Evolutionary conservation across 2,329 filamentous ascomycete genomes (phyloP), one percentile per base, ranked within the genome.

Genomic region (Colletotrichum lentis): DNA sequence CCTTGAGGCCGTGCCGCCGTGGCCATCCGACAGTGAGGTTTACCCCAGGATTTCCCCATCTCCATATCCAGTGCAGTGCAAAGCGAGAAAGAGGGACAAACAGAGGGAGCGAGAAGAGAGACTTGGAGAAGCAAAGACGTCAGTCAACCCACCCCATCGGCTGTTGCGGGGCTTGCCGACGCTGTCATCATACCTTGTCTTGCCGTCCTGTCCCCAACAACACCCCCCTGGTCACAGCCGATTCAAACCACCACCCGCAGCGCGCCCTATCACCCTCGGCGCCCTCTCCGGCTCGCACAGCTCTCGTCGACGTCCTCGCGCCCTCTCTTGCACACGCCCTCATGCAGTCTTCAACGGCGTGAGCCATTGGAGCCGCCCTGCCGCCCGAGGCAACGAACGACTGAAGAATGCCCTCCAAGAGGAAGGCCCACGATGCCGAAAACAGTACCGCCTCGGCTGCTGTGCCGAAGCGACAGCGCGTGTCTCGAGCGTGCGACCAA

Each of bases 401-500:
- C 27, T 61, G 64, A 73, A 75, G 65, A 49, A 83, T 83, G 81
- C 76, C 81, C 59, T 75, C 78, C 49, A 81, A 79, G 73, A 77
- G 77, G 62, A 78, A 76, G 65, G 57, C 68, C 39, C 74, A 73
- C 74, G 78, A 75, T 67, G 63, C 64, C 60, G 60, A 69, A 56
- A 67, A 62, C 70, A 73, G 69, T 55, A 67, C 72, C 70, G 68
- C 72, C 44, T 62, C 75, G 50, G 62, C 71, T 20, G 64, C 73
- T 55, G 69, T 73, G 37, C 72, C 74, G 31, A 91, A 90, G 77
- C 83, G 88, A 47, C 88, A 89, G 72, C 82, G 89, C 67, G 89
- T 91, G 8, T 91, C 89, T 35, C 82, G 89, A 69, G 90, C 90
- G 41, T 92, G 90, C 77, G 89, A 92, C 73, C 88, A 88, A 71